phyloP scores from a whole-genome alignment of 768 basidiomycete species.

The Dendrothele bispora region DNA sequence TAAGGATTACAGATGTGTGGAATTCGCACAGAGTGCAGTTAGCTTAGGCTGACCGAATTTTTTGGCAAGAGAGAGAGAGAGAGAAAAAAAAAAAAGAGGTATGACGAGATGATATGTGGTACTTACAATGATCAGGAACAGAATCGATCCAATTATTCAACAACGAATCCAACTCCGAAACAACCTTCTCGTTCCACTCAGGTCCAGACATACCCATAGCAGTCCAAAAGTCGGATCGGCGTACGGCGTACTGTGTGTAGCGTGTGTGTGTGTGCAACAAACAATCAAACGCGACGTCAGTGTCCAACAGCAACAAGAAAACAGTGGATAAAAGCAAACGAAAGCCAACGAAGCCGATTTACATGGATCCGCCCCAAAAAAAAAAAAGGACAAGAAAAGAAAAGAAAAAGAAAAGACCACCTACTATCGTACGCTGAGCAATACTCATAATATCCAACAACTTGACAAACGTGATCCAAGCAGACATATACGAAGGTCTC shows the following conservation, averaged over 20 bases:
- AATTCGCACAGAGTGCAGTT: no score
- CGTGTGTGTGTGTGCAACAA: no score
- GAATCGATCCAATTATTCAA: slow-evolving; percentile 60
- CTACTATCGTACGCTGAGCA: slow-evolving; percentile 43
- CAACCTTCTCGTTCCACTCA: slow-evolving; percentile 50
- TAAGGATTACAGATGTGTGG: slow-evolving; percentile 32
- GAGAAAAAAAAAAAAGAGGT: not conserved
- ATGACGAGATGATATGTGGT: slow-evolving; percentile 5
- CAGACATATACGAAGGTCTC: slow-evolving; percentile 36
- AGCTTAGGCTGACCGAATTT: not conserved
- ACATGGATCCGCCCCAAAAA: slow-evolving; percentile 10
- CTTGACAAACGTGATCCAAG: slow-evolving; percentile 40
- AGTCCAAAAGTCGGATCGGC: not conserved
- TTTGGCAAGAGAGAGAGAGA: not conserved
- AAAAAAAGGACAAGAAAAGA: slow-evolving; percentile 13
- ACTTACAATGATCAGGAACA: slow-evolving; percentile 42
- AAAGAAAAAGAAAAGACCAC: not conserved
- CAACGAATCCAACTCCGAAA: slow-evolving; percentile 59
- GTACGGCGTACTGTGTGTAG: no score
- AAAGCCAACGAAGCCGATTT: no score
- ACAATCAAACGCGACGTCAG: no score
- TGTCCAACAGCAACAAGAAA: no score
- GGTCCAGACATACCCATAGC: slow-evolving; percentile 30
- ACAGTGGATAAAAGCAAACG: no score
- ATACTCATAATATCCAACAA: slow-evolving; percentile 47